phyloP scores from a whole-genome alignment of 1,284 basidiomycete species.

The Leccinum griseonigrum region DNA sequence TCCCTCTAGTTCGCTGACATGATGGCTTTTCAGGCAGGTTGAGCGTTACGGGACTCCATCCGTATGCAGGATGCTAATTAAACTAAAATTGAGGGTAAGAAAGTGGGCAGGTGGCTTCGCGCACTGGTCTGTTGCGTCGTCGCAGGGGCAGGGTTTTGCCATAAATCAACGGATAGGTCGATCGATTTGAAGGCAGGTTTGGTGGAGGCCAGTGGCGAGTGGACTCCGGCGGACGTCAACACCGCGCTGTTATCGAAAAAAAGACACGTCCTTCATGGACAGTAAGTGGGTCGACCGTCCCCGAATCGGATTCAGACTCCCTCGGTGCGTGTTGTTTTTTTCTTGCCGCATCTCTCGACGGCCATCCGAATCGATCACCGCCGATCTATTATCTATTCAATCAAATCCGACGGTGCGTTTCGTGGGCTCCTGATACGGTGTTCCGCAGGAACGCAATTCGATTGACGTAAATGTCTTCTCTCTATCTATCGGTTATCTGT shows the following conservation, averaged over 20 bases:
- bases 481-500: conserved; percentile 14
- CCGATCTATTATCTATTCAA: background rate
- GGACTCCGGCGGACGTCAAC: background rate
- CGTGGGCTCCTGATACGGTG: conserved; percentile 13
- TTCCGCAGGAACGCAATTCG: background rate
- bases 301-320: background rate
- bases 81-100: background rate
- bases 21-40: background rate
- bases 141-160: background rate
- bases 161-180: background rate
- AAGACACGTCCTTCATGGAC: background rate
- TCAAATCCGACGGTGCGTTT: conserved; percentile 3
- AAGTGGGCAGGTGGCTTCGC: background rate
- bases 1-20: background rate
- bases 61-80: background rate
- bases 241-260: background rate
- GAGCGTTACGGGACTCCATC: background rate
- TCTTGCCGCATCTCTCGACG: conserved; percentile 1
- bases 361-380: conserved; percentile 4
- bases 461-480: conserved; percentile 17
- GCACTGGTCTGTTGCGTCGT: background rate
- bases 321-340: background rate
- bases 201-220: background rate
- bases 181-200: background rate
- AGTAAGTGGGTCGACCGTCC: background rate